Evolutionary conservation across 2,329 filamentous ascomycete species (phyloP).

Genomic region (Drechslerella coelobrocha): DNA sequence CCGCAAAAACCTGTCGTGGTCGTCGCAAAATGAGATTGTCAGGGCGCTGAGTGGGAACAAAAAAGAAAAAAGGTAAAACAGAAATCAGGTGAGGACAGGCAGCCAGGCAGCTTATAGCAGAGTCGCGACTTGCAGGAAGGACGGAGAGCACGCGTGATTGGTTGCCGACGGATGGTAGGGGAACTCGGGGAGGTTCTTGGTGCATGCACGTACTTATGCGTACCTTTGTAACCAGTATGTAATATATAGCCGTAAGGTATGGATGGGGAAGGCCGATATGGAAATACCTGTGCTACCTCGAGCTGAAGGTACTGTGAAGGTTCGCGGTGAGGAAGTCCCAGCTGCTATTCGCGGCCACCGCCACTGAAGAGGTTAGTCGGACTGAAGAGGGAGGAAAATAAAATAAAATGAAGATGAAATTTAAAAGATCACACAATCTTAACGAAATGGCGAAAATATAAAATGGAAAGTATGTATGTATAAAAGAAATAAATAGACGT

Average conservation of each 20-base stretch:
- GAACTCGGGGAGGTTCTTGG: background rate
- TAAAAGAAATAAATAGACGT: slow-evolving; percentile 22
- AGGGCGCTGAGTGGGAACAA: slow-evolving; percentile 1
- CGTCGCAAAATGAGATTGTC: slow-evolving; percentile 7
- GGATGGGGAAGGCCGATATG: background rate
- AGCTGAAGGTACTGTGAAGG: background rate
- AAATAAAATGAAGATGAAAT: slow-evolving; percentile 27
- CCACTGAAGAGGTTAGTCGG: slow-evolving; percentile 14
- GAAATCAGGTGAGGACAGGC: slow-evolving; percentile 44
- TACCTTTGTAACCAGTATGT: slow-evolving; percentile 9
- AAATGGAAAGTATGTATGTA: background rate
- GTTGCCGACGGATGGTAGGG: slow-evolving; percentile 3
- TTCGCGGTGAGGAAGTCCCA: background rate
- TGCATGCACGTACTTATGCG: too few relatives aligned
- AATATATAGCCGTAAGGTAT: slow-evolving; percentile 1
- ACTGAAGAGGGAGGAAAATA: slow-evolving; percentile 23
- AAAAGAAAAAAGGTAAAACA: slow-evolving; percentile 15
- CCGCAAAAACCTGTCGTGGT: background rate
- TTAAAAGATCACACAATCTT: slow-evolving; percentile 16
- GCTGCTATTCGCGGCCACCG: slow-evolving; percentile 6
- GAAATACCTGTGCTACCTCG: background rate
- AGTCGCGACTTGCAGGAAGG: slow-evolving; percentile 30
- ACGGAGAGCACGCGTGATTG: slow-evolving; percentile 27
- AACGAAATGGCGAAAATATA: too few relatives aligned
- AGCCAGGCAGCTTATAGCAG: slow-evolving; percentile 28